Evolutionary conservation across 2,329 filamentous ascomycete species (phyloP).

Genomic region (Fusarium foetens): DNA sequence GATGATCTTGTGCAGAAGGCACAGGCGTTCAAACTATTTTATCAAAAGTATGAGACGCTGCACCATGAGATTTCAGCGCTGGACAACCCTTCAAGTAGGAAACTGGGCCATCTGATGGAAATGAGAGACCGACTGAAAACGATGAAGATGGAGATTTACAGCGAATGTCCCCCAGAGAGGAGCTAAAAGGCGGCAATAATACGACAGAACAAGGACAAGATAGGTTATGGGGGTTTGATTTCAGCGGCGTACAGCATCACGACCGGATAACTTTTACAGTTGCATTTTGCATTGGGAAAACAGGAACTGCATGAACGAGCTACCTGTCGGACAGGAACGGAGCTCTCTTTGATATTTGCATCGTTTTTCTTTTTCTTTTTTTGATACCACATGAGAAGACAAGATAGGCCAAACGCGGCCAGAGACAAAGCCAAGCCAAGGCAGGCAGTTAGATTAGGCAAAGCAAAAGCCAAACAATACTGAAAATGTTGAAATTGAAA

Average conservation of each 20-base stretch:
- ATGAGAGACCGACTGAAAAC: conserved; percentile 64
- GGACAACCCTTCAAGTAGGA: conserved; percentile 61
- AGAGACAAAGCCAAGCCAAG: conserved; percentile 4
- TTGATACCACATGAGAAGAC: conserved; percentile 44
- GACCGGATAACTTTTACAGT: conserved; percentile 43
- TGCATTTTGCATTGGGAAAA: conserved; percentile 39
- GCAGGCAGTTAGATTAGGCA: conserved; percentile 32
- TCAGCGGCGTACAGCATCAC: conserved; percentile 41
- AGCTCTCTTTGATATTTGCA: conserved; percentile 41
- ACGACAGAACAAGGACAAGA: conserved; percentile 15
- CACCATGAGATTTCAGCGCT: conserved; percentile 64
- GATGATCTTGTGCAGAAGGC: conserved; percentile 63
- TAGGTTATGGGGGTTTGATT: conserved; percentile 15
- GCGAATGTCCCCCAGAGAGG: conserved; percentile 52
- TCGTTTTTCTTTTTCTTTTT: conserved; percentile 22
- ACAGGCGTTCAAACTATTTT: conserved; percentile 64
- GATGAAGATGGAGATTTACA: conserved; percentile 71
- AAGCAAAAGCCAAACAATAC: conserved; percentile 39
- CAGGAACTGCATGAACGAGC: conserved; percentile 42
- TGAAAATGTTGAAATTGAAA: conserved; percentile 35
- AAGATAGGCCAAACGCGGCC: conserved; percentile 24
- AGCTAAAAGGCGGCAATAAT: conserved; percentile 37
- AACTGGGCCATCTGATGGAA: conserved; percentile 61
- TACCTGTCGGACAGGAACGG: conserved; percentile 30
- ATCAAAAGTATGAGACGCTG: conserved; percentile 66